A percentile compares a stretch with the other conserved stretches of the same genome.
Conservation (phyloP, 495 filamentous ascomycete species). For the Cenococcum geophilum region DNA sequence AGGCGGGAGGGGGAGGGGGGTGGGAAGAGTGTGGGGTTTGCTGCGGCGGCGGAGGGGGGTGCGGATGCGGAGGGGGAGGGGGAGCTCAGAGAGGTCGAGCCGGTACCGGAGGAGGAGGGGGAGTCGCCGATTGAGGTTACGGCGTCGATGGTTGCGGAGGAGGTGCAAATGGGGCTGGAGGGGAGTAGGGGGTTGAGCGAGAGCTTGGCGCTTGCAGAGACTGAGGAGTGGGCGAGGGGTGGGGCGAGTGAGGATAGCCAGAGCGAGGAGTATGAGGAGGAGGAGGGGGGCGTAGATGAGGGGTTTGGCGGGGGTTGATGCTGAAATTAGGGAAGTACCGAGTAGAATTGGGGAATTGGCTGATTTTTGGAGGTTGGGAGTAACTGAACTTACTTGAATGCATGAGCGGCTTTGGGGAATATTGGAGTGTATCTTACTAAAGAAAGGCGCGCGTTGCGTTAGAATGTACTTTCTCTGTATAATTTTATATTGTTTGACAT, state of each 20-base stretch:
- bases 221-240: constrained; percentile 26
- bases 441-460: too few relatives aligned
- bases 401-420: too few relatives aligned
- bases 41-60: constrained; percentile 17
- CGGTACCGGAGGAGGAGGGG: constrained; percentile 32
- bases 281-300: constrained; percentile 25
- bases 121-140: constrained; percentile 18
- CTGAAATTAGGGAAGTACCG: too few relatives aligned
- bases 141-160: constrained; percentile 5
- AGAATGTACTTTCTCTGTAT: too few relatives aligned
- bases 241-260: constrained; percentile 27
- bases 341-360: too few relatives aligned
- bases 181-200: constrained; percentile 15
- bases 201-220: constrained; percentile 17
- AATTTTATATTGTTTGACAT: too few relatives aligned
- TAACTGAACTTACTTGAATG: too few relatives aligned
- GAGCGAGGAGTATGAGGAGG: constrained; percentile 32
- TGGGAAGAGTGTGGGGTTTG: constrained; percentile 38
- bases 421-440: too few relatives aligned
- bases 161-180: constrained; percentile 19
- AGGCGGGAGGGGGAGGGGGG: background rate
- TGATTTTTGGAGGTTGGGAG: too few relatives aligned
- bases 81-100: constrained; percentile 33
- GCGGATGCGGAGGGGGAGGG: constrained; percentile 13
- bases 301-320: background rate